A percentile compares a stretch with the other conserved stretches of the same genome.
phyloP scores from a whole-genome alignment of 805 yeast species.

The Candida krabiensis region DNA sequence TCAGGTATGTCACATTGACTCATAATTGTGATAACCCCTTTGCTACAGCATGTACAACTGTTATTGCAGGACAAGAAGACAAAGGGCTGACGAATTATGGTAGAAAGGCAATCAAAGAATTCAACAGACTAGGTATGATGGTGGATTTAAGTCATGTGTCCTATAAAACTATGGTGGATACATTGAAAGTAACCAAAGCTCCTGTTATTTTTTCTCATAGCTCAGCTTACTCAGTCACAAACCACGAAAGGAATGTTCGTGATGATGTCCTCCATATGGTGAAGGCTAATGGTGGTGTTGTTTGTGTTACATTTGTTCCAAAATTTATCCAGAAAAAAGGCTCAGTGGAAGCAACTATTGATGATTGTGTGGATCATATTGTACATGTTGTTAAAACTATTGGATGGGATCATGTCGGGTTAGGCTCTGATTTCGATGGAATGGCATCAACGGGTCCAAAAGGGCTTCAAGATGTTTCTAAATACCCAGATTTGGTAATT shows the following conservation, averaged over 20 bases:
- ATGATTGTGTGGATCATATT: slow-evolving; percentile 46
- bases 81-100: slow-evolving; percentile 42
- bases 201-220: slow-evolving; percentile 51
- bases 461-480: slow-evolving; percentile 53
- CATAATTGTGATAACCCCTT: slow-evolving; percentile 53
- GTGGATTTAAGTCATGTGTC: slow-evolving; percentile 49
- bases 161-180: slow-evolving; percentile 44
- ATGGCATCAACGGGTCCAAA: slow-evolving; percentile 43
- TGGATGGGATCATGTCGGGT: slow-evolving; percentile 50
- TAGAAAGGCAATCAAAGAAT: slow-evolving; percentile 39
- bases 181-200: slow-evolving; percentile 35
- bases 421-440: slow-evolving; percentile 52
- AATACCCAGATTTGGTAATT: slow-evolving; percentile 48
- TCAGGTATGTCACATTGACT: slow-evolving; percentile 47
- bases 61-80: slow-evolving; percentile 41
- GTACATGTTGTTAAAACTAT: slow-evolving; percentile 39
- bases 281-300: slow-evolving; percentile 43
- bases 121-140: slow-evolving; percentile 51
- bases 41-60: slow-evolving; percentile 48
- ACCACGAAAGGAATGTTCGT: slow-evolving; percentile 44
- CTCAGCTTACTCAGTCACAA: slow-evolving; percentile 37
- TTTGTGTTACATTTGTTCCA: slow-evolving; percentile 46
- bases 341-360: slow-evolving; percentile 34
- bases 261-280: slow-evolving; percentile 42
- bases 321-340: slow-evolving; percentile 29